Evolutionary conservation across 2,329 filamentous ascomycete species (phyloP), one percentile per base, ranked within the genome.

Genomic region (Bertia moriformis): DNA sequence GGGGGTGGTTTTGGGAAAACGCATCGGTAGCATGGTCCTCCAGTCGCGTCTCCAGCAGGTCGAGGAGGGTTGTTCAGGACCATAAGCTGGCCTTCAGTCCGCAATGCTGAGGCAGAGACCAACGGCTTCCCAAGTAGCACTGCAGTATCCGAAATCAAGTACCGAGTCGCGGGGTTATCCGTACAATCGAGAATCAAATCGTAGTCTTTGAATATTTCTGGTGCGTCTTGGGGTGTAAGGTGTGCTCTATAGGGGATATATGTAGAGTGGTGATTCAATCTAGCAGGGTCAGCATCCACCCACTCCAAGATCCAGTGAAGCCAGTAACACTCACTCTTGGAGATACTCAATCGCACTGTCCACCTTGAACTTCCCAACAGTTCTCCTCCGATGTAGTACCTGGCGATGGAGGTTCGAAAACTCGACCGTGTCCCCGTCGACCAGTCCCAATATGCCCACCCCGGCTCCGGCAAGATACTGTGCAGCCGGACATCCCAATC

Each of bases 121-220:
- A 98, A 71, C 0, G 85, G 78, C 51, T 86, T 91, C 2, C 69
- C 62, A 1, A 88, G 66, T 3, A 94, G 65, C 7, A 95, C 82
- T 48, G 86, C 93, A 14, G 83, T 73, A 53, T 98, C 91, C 0
- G 86, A 94, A 46, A 96, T 84, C 36, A 96, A 71, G 55, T 98
- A 96, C 33, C 91, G 83, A 0, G 86, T 84, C 1, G 84, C 81
- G 0, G 91, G 89, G 46, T 89, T 87, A 58, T 98, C 91, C 7
- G 89, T 96, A 56, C 91, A 98, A 57, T 98, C 91, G 12, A 98
- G 74, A 2, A 96, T 75, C 1, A 95, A 48, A 49, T 94, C 85
- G 53, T 93, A 96, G 3, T 63, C 49, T 0, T 65, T 59, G 41
- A 93, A 73, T 30, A 86, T 75, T 0, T 65, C 56, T 4, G 74